Conservation (phyloP, 2,329 filamentous ascomycete species). For the Neonectria ditissima region DNA sequence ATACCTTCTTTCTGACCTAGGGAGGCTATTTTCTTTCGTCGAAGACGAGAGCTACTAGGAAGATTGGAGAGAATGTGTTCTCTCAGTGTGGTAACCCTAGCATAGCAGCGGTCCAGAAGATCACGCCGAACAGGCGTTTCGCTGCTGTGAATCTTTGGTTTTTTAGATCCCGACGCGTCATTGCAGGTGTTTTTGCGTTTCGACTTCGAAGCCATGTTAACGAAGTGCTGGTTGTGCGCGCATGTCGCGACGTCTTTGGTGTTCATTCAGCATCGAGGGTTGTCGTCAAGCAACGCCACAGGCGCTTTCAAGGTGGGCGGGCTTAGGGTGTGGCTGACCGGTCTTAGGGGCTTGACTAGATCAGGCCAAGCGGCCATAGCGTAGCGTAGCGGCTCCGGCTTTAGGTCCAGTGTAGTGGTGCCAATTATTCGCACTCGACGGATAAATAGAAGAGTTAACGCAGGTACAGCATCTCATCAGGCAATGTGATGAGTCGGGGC, state of each 20-base stretch:
- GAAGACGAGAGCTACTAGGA: constrained; percentile 72
- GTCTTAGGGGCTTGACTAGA: constrained; percentile 12
- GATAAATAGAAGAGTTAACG: constrained; percentile 24
- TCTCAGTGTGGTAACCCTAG: constrained; percentile 73
- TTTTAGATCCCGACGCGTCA: constrained; percentile 41
- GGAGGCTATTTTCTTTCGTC: constrained; percentile 66
- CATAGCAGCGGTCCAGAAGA: constrained; percentile 77
- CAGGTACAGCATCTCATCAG: constrained; percentile 21
- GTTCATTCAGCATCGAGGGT: neutral
- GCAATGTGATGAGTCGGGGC: constrained; percentile 24
- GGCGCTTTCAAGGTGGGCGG: constrained; percentile 22
- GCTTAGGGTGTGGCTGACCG: constrained; percentile 30
- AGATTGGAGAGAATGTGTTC: constrained; percentile 76
- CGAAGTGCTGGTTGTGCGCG: neutral
- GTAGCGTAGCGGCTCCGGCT: constrained; percentile 18
- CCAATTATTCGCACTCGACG: constrained; percentile 26
- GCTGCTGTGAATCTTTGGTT: constrained; percentile 21
- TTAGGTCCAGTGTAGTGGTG: constrained; percentile 31
- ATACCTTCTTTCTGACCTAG: constrained; percentile 51
- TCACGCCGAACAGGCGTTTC: constrained; percentile 61
- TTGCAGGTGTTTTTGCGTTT: constrained; percentile 45
- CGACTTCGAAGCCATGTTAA: constrained; percentile 40
- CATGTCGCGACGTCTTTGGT: constrained; percentile 28
- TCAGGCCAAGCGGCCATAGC: neutral
- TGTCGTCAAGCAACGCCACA: constrained; percentile 14